Percentiles rank a stretch among this genome's conserved stretches.
Conservation (phyloP, 179 eudicot genomes). For the Silene vulgaris region DNA sequence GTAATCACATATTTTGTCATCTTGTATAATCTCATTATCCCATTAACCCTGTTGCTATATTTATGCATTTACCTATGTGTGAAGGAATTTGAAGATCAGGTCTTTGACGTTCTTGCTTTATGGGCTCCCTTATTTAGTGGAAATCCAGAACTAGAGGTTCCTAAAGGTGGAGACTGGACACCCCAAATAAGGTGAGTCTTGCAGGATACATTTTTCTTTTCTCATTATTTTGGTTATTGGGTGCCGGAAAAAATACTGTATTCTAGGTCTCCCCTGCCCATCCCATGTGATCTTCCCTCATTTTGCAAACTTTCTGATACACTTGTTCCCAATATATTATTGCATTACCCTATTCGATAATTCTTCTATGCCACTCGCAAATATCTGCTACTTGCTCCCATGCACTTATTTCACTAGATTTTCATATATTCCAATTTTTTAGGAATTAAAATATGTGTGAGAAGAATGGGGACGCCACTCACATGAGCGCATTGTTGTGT, state of each 20-base stretch:
- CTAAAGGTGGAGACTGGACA: slow-evolving; percentile 49
- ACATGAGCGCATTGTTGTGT: background rate
- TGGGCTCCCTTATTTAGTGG: slow-evolving; percentile 84
- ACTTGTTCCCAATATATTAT: background rate
- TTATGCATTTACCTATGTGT: slow-evolving; percentile 28
- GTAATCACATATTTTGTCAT: slow-evolving; percentile 30
- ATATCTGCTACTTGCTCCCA: background rate
- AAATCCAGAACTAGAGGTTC: slow-evolving; percentile 47
- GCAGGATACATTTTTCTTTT: background rate
- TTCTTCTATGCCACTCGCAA: background rate
- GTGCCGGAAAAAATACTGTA: no score
- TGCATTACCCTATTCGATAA: background rate
- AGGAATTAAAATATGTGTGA: background rate
- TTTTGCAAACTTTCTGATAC: background rate
- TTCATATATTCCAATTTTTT: background rate
- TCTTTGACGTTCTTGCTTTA: slow-evolving; percentile 83
- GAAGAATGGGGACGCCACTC: background rate
- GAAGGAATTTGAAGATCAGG: slow-evolving; percentile 93
- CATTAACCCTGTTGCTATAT: slow-evolving; percentile 17
- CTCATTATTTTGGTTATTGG: background rate
- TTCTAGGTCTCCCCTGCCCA: background rate
- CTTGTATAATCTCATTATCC: slow-evolving; percentile 8
- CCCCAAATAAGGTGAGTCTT: slow-evolving; percentile 58
- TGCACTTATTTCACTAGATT: background rate
- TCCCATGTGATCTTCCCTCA: background rate